Conservation (phyloP, 306 rosid genomes). For the Quercus cerris region DNA sequence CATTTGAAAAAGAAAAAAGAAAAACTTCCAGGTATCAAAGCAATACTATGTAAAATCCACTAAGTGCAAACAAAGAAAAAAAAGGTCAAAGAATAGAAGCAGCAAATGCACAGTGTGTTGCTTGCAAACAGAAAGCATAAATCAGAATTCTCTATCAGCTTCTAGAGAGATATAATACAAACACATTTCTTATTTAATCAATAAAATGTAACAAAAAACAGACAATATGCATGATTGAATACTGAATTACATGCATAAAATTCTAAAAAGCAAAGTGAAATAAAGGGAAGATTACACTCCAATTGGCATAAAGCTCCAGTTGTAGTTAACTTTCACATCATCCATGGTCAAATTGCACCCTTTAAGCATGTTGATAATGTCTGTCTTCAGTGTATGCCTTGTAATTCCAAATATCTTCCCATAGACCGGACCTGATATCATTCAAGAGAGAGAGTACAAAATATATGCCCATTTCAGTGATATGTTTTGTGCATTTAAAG, state of each 20-base stretch:
- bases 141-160: not conserved
- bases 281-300: slow-evolving; percentile 52
- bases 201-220: not conserved
- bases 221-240: not conserved
- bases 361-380: slow-evolving; percentile 58
- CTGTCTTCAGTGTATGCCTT: slow-evolving; percentile 61
- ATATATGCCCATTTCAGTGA: not conserved
- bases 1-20: not conserved
- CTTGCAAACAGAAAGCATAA: not conserved
- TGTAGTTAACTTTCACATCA: slow-evolving; percentile 72
- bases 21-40: not conserved
- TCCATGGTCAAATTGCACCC: slow-evolving; percentile 63
- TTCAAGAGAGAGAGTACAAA: not conserved
- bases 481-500: too few species aligned
- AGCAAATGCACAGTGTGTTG: not conserved
- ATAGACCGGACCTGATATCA: slow-evolving; percentile 40
- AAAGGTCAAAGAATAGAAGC: not conserved
- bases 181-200: too few species aligned
- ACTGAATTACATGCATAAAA: not conserved
- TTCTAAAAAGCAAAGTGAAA: slow-evolving; percentile 4
- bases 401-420: slow-evolving; percentile 45
- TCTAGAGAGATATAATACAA: too few species aligned
- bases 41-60: not conserved
- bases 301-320: slow-evolving; percentile 27
- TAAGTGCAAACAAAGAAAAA: not conserved